Base-by-base conservation (phyloP, 2,329 filamentous ascomycete genomes). In the Thielaviopsis populi region DNA sequence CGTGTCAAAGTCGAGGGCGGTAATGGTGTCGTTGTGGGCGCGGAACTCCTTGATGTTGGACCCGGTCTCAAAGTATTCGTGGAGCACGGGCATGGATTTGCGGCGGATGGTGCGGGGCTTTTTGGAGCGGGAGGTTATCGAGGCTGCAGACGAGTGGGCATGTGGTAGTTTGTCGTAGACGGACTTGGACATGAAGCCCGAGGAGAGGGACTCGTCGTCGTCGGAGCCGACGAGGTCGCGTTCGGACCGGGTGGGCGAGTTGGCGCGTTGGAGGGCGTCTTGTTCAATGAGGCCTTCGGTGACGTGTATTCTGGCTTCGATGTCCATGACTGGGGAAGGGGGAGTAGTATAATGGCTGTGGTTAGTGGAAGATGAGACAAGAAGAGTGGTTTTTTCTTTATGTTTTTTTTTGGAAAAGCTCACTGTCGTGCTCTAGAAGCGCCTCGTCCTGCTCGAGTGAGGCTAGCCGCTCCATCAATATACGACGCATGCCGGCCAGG, bases 1-100 rank as follows among this genome's bases (percentile, higher is more conserved):
- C n/a, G 87, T 88, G 72, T 99, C 94, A 73, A 99, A 99, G 75
- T 97, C 94, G 67, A 99, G 74, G 7, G 92, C 88, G 0, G 91
- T 95, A 67, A 99, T 87, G 65, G 82, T 83, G 72, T 99, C 94
- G 62, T 84, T 85, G 73, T 99, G 94, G 1, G 92, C 91, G 69
- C 89, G 86, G 64, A 97, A 81, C 72, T 96, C 89, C 69, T 87
- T 87, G 70, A 99, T 96, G 70, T 82, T 84, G 41, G 89, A 91
- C 19, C 94, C 94, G 2, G 92, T 86, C 68, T 95, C 86, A 72
- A 96, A 89, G 74, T 97, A 91, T 74, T 97, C 94, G 75, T 99
- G 94, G 64, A 97, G 78, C 64, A 97, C 88, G 7, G 92, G 91
- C 87, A 95, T 95, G 0, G 91, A 95, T 74, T 88, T 90, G 67